phyloP scores from a whole-genome alignment of 345 rosid genomes.

The Noccaea caerulescens region DNA sequence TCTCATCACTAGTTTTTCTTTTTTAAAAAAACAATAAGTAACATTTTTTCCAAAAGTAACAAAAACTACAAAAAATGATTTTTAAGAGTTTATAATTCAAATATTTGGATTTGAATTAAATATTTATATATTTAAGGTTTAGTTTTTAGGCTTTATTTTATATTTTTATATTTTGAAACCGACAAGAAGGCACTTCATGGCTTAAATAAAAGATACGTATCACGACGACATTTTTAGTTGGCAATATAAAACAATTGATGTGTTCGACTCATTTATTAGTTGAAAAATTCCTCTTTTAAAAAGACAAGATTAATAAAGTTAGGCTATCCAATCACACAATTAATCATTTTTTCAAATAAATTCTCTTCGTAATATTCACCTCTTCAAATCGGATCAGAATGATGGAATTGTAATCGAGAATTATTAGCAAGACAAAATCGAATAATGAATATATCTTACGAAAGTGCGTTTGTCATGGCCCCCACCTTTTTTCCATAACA shows the following conservation, averaged over 20 bases:
- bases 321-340: conserved; percentile 32
- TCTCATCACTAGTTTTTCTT: too few species aligned
- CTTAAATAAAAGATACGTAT: conserved; percentile 15
- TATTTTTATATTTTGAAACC: not conserved
- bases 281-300: conserved; percentile 16
- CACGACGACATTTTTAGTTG: conserved; percentile 20
- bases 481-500: conserved; percentile 34
- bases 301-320: conserved; percentile 18
- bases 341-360: conserved; percentile 9
- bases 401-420: conserved; percentile 23
- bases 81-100: too few species aligned
- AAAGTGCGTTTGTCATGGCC: conserved; percentile 35
- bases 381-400: conserved; percentile 29
- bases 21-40: too few species aligned
- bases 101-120: too few species aligned
- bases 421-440: conserved; percentile 36
- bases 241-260: conserved; percentile 29
- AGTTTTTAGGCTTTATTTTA: not conserved
- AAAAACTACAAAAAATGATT: too few species aligned
- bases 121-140: too few species aligned
- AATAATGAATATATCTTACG: conserved; percentile 33
- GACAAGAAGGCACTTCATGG: conserved; percentile 14
- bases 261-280: conserved; percentile 31
- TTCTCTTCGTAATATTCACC: conserved; percentile 31
- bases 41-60: too few species aligned